Percentiles rank a stretch among this genome's conserved stretches.
phyloP scores from a whole-genome alignment of 345 rosid genomes.

The Citrus australasica region DNA sequence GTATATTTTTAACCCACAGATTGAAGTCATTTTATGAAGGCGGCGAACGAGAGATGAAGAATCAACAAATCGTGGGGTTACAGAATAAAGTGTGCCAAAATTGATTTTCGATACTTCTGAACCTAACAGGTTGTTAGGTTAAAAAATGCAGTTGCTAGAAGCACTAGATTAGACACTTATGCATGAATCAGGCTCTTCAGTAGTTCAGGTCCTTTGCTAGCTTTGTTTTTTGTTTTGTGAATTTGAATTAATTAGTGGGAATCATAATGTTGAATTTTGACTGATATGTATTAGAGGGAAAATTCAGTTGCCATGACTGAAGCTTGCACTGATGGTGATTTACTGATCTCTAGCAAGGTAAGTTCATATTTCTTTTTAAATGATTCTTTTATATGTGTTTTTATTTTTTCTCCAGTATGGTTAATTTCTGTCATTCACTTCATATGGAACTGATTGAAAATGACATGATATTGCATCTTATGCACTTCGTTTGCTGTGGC shows the following conservation, averaged over 20 bases:
- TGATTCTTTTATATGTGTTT: too few relatives aligned
- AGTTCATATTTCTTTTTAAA: neutral
- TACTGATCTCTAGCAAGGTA: conserved; percentile 44
- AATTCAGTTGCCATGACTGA: conserved; percentile 26
- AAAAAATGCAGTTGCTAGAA: conserved; percentile 66
- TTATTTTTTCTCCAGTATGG: neutral
- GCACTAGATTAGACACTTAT: conserved; percentile 97
- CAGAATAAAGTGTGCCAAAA: conserved; percentile 64
- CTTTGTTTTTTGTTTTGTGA: conserved; percentile 5
- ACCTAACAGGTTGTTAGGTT: neutral
- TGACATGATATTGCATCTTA: neutral
- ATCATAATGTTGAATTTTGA: neutral
- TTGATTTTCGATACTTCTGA: neutral
- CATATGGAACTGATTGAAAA: neutral
- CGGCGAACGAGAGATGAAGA: conserved; percentile 73
- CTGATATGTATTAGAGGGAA: conserved; percentile 24
- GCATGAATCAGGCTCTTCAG: conserved; percentile 65
- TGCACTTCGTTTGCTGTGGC: neutral
- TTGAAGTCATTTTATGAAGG: conserved; percentile 73
- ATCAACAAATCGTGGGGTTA: conserved; percentile 51
- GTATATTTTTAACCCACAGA: conserved; percentile 32
- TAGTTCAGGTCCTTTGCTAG: conserved; percentile 36
- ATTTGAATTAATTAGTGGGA: neutral
- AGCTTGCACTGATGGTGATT: conserved; percentile 32
- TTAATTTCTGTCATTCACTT: neutral